phyloP scores from a whole-genome alignment of 1,284 basidiomycete species.

The Heterobasidion annosum region DNA sequence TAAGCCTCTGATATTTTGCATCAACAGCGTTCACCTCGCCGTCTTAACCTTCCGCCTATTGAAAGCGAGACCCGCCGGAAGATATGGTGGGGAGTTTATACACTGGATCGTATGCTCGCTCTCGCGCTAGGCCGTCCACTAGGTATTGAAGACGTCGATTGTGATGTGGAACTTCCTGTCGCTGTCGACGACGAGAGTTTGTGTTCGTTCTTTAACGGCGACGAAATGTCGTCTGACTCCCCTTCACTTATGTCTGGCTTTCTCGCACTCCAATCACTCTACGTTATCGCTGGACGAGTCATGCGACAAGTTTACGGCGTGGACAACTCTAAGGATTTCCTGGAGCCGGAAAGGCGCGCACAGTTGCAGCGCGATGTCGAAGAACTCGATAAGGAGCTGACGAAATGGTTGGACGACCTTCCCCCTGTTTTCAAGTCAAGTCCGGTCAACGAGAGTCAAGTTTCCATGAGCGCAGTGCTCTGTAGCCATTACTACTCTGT shows the following conservation, averaged over 20 bases:
- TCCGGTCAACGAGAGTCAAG: conserved; percentile 64
- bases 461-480: conserved; percentile 81
- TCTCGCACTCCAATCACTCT: conserved; percentile 66
- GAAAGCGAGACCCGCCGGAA: conserved; percentile 85
- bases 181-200: conserved; percentile 75
- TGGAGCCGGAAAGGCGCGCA: conserved; percentile 65
- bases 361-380: conserved; percentile 73
- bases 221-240: conserved; percentile 39
- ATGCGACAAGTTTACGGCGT: conserved; percentile 74
- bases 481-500: conserved; percentile 88
- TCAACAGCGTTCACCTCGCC: conserved; percentile 68
- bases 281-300: conserved; percentile 78
- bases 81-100: conserved; percentile 89
- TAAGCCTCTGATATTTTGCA: background rate
- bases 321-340: conserved; percentile 53
- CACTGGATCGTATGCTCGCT: conserved; percentile 83
- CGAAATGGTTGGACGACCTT: conserved; percentile 75
- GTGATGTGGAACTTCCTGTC: conserved; percentile 74
- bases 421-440: conserved; percentile 66
- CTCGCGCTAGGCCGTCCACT: conserved; percentile 77
- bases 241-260: conserved; percentile 73
- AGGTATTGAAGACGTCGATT: conserved; percentile 72
- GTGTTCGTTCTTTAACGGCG: conserved; percentile 60
- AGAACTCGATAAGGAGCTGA: conserved; percentile 64
- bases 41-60: conserved; percentile 57